A percentile compares a stretch with the other conserved stretches of the same genome.
phyloP scores from a whole-genome alignment of 305 asterid species.

The Solanum chacoense region DNA sequence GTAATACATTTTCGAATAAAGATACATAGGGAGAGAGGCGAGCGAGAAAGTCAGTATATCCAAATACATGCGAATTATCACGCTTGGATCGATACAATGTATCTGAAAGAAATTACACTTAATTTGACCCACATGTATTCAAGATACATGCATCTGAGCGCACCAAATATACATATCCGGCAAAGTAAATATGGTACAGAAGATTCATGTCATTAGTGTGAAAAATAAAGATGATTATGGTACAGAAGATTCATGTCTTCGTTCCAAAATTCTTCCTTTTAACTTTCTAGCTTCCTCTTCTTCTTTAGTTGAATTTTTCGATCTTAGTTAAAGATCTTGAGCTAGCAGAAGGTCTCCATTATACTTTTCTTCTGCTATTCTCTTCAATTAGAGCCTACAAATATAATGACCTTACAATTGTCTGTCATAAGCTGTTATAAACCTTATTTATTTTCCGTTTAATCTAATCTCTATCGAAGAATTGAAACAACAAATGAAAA shows the following conservation, averaged over 20 bases:
- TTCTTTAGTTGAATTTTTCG: not conserved
- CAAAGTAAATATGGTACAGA: not conserved
- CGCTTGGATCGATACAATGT: not conserved
- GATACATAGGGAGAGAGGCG: not conserved
- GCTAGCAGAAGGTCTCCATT: not conserved
- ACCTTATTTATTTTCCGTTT: not conserved
- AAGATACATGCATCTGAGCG: not conserved
- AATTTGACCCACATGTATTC: not conserved
- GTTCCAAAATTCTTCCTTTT: not conserved
- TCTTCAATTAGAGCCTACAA: not conserved
- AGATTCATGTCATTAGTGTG: too few species aligned
- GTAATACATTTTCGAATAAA: not conserved
- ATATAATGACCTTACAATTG: not conserved
- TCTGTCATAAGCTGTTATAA: not conserved
- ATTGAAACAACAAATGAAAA: not conserved
- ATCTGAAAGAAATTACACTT: not conserved
- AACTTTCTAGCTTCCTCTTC: not conserved
- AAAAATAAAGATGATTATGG: too few species aligned
- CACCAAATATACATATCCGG: not conserved
- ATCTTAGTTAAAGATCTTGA: not conserved
- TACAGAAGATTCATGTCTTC: too few species aligned
- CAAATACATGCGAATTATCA: not conserved
- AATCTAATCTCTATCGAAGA: not conserved
- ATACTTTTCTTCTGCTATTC: not conserved
- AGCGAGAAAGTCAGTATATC: not conserved